Base-by-base conservation (phyloP, 23 red algal genomes). In the Gracilaria domingensis region DNA sequence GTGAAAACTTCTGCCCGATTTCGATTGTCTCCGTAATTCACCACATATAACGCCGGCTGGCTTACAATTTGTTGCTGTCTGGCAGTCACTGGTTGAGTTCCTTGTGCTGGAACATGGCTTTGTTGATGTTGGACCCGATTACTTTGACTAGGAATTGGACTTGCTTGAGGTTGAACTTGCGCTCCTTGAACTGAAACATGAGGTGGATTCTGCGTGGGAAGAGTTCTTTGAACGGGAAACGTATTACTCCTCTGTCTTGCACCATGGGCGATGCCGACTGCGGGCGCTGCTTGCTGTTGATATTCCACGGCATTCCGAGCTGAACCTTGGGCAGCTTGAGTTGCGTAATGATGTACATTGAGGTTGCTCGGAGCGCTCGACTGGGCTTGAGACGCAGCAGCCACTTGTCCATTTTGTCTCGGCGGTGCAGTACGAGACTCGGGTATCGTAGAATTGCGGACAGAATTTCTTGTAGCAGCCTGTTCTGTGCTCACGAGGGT, bases 311-410 rank as follows among this genome's bases (percentile, higher is more conserved):
- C 8, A 17, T 37, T 73, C 21, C 34, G 8, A 24, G 6, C 35
- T 40, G 34, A 5, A 23, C 17, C 36, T 14, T 40, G 38, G 2
- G 16, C 35, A 16, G 16, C 38, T 40, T 23, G 59, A 29, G 67
- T 21, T 73, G 67, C 35, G 28, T 73, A 73, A 24, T 73, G 67
- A 42, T 73, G 67, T 42, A 73, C 67, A 24, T 73, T 73, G 38
- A 35, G 21, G 20, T 44, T 17, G 44, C 35, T 73, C 12, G 8
- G 35, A 73, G 7, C 35, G 3, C 35, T 73, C 2, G 67, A 21
- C 12, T n/a, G 67, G 2, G 44, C 11, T 2, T 62, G 59, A 8
- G 59, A 23, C 21, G 59, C 26, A 2, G 29, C 24, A 29, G 59
- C 28, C 35, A 73, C 2, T 23, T 14, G 38, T 44, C 67, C 67